These are phyloP conservation scores for Xylaria venustula DNA, from an alignment of 495 filamentous ascomycete species.

Conservation along the genomic window DNA sequence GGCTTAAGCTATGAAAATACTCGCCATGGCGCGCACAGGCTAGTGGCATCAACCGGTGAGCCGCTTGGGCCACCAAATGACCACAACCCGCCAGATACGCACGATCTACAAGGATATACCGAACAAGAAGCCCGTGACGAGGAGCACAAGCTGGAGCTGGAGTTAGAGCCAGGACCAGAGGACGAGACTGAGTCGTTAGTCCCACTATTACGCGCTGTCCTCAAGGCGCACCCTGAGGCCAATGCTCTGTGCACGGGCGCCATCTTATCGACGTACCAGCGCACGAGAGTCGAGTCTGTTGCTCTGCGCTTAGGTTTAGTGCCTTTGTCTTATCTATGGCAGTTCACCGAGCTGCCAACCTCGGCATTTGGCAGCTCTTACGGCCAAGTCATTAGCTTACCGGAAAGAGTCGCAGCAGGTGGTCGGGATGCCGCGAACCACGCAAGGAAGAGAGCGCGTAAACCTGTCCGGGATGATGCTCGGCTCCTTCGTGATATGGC, in stretches of 20 bases:
- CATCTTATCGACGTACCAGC: constrained; percentile 92
- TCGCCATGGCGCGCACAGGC: constrained; percentile 5
- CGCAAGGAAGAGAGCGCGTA: neutral
- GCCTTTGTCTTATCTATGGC: constrained; percentile 87
- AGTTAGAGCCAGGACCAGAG: constrained; percentile 11
- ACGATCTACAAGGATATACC: constrained; percentile 2
- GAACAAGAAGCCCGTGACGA: neutral
- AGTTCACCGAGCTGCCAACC: constrained; percentile 71
- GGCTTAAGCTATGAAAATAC: constrained; percentile 56
- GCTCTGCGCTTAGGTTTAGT: constrained; percentile 71
- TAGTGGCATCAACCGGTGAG: neutral
- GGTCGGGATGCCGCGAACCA: constrained; percentile 19
- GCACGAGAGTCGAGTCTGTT: constrained; percentile 88
- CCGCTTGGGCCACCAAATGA: neutral
- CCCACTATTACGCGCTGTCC: constrained; percentile 65
- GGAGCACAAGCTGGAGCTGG: neutral
- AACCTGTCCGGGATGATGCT: constrained; percentile 26
- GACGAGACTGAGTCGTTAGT: constrained; percentile 91
- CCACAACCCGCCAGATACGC: neutral
- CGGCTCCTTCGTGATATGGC: constrained; percentile 80
- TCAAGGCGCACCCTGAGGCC: constrained; percentile 64
- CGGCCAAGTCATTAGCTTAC: constrained; percentile 13
- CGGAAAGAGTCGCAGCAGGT: constrained; percentile 23
- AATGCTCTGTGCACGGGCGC: constrained; percentile 88
- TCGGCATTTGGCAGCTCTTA: neutral